These are phyloP conservation scores for Neocucurbitaria cava DNA, from an alignment of 2,329 filamentous ascomycete species.

Conservation along the genomic window DNA sequence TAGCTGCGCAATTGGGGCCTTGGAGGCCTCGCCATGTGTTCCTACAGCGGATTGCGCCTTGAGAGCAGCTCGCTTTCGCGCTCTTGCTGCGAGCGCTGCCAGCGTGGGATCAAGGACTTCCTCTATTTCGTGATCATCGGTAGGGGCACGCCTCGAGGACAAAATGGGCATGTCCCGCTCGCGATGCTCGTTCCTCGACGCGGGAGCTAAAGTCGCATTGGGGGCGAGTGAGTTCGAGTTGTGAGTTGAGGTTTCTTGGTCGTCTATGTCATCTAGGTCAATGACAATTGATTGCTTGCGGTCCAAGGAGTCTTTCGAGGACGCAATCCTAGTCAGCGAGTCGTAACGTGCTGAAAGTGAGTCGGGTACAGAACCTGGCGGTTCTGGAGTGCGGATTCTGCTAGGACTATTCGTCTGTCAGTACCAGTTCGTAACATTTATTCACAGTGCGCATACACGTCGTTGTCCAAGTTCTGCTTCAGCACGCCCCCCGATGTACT, in stretches of 20 bases:
- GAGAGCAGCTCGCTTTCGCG: constrained; percentile 32
- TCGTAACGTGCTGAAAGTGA: constrained; percentile 42
- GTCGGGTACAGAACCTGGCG: constrained; percentile 14
- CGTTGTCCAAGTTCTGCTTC: constrained; percentile 14
- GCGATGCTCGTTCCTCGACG: background rate
- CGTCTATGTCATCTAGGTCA: constrained; percentile 34
- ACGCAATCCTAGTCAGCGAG: constrained; percentile 27
- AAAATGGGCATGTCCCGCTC: constrained; percentile 11
- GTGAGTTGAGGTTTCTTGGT: constrained; percentile 17
- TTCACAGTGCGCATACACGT: constrained; percentile 21
- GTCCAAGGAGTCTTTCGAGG: constrained; percentile 8
- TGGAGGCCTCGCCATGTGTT: constrained; percentile 8
- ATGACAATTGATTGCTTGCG: constrained; percentile 27
- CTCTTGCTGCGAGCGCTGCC: constrained; percentile 37
- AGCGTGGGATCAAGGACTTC: constrained; percentile 40
- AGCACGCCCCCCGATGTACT: constrained; percentile 17
- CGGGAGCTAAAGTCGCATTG: background rate
- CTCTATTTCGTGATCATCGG: constrained; percentile 33
- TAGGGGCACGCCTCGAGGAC: constrained; percentile 9
- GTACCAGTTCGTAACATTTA: background rate
- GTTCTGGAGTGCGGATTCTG: constrained; percentile 31
- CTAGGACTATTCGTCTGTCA: constrained; percentile 24
- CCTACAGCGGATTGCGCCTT: constrained; percentile 12
- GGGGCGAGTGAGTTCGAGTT: constrained; percentile 13
- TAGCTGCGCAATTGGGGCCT: constrained; percentile 60